These are phyloP conservation scores for Nitzschia sp. DNA, from an alignment of 108 stramenopile species.

Conservation along the genomic window DNA sequence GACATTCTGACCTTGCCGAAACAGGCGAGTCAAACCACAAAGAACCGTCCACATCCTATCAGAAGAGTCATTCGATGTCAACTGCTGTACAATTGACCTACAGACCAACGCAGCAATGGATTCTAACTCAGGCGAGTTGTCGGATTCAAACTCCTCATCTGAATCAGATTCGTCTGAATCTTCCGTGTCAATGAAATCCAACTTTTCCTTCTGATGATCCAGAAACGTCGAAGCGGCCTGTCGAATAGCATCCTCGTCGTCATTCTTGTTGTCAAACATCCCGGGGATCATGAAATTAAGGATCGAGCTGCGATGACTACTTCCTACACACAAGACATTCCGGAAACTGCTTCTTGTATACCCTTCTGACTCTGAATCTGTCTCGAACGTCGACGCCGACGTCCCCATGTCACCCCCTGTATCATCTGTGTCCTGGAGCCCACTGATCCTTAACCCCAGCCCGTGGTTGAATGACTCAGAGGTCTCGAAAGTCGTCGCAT, in stretches of 20 bases:
- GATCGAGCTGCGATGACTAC: slow-evolving; percentile 14
- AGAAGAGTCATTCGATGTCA: too few relatives aligned
- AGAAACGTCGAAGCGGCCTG: slow-evolving; percentile 25
- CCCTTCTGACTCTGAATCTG: slow-evolving; percentile 1
- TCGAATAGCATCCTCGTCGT: slow-evolving; percentile 33
- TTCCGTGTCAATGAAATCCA: slow-evolving; percentile 23
- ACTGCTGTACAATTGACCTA: too few relatives aligned
- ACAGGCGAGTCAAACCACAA: too few relatives aligned
- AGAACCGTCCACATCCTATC: too few relatives aligned
- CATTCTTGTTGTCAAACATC: slow-evolving; percentile 15
- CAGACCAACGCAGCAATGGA: too few relatives aligned
- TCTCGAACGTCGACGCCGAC: background rate
- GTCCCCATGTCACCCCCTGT: background rate
- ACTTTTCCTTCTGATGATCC: slow-evolving; percentile 5
- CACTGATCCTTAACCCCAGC: background rate
- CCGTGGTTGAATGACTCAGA: background rate
- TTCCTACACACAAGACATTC: slow-evolving; percentile 10
- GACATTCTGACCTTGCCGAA: too few relatives aligned
- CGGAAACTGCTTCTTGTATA: background rate
- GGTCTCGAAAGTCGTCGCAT: slow-evolving; percentile 23
- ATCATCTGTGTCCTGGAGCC: background rate
- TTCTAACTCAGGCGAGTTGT: too few relatives aligned
- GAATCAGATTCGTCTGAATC: background rate
- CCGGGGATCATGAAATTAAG: slow-evolving; percentile 22
- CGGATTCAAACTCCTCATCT: too few relatives aligned